phyloP scores from a whole-genome alignment of 2,329 filamentous ascomycete genomes.

The Apiospora sp. region DNA sequence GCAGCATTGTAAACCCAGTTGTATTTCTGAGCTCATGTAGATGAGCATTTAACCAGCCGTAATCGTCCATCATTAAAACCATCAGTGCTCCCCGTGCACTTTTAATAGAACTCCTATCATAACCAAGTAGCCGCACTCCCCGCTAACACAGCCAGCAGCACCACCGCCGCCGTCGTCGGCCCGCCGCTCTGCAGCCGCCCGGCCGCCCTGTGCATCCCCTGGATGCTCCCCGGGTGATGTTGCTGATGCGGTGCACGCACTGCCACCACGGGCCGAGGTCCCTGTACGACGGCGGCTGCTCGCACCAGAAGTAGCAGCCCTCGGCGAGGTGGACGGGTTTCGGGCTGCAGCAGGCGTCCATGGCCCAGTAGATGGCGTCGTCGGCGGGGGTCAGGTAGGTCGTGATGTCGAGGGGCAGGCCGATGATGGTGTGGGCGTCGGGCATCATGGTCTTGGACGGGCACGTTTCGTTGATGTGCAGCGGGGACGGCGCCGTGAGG shows the following conservation, averaged over 20 bases:
- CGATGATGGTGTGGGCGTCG: not conserved
- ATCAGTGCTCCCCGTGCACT: no score
- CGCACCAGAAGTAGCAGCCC: conserved; percentile 21
- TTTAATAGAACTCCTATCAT: no score
- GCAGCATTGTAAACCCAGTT: no score
- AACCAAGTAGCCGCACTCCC: no score
- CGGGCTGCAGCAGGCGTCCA: not conserved
- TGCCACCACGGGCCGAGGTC: not conserved
- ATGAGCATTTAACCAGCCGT: no score
- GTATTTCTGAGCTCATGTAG: no score
- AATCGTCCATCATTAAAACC: no score
- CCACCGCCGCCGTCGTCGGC: no score
- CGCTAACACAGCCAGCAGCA: no score
- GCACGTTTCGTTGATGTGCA: conserved; percentile 5
- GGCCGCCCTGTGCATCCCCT: not conserved
- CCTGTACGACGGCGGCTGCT: not conserved
- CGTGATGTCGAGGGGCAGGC: conserved; percentile 6
- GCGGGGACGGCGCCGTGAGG: not conserved
- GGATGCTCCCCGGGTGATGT: not conserved
- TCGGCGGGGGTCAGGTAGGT: not conserved
- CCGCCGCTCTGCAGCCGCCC: no score
- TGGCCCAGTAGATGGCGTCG: not conserved
- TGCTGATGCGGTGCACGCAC: not conserved
- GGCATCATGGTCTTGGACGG: not conserved
- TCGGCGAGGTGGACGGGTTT: not conserved